These are phyloP conservation scores for Lonicera japonica DNA, from an alignment of 129 eudicot species.

Conservation along the genomic window DNA sequence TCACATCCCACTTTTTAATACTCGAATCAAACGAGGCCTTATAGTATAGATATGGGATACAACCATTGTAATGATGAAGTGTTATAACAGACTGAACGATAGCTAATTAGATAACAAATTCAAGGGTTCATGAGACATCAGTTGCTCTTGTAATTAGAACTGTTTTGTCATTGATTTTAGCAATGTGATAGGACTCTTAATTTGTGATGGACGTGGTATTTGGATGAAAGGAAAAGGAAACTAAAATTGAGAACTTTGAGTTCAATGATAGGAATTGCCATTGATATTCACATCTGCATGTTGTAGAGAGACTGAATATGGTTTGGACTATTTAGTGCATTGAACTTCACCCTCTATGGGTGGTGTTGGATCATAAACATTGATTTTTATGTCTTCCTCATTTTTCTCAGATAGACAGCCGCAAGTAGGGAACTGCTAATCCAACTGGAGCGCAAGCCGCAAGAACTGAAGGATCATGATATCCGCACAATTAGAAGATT, in stretches of 20 bases:
- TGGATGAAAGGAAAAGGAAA: too few species aligned
- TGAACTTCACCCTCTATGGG: background rate
- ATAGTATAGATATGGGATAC: background rate
- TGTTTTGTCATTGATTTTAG: background rate
- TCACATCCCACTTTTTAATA: too few species aligned
- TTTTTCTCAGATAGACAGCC: constrained; percentile 3
- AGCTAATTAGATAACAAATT: constrained; percentile 13
- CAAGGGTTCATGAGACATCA: background rate
- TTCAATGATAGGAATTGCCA: too few species aligned
- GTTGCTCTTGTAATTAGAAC: background rate
- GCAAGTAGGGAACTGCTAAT: constrained; percentile 1
- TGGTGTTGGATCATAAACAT: background rate
- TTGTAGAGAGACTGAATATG: too few species aligned
- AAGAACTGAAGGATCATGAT: background rate
- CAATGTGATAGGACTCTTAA: too few species aligned
- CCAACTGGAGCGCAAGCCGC: constrained; percentile 11
- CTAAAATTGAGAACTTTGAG: too few species aligned
- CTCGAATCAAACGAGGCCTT: too few species aligned
- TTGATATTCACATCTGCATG: too few species aligned
- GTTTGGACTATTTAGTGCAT: too few species aligned
- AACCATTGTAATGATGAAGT: background rate
- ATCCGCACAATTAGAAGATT: background rate
- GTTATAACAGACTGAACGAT: background rate
- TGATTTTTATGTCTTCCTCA: background rate
- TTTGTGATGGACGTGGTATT: too few species aligned